phyloP scores from a whole-genome alignment of 164 flowering plant genomes.

The Nymphaea thermarum region DNA sequence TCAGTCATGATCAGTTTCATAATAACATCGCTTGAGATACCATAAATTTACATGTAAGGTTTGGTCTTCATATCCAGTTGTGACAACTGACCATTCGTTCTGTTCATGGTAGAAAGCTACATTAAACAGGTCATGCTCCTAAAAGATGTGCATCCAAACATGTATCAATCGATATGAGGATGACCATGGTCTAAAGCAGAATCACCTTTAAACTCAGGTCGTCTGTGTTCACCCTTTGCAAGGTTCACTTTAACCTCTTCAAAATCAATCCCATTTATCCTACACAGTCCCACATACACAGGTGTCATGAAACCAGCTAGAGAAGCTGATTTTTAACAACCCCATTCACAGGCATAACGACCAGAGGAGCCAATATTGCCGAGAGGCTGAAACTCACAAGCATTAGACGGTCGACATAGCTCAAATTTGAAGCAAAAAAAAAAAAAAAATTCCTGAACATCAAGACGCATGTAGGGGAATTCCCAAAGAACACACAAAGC shows the following conservation, averaged over 20 bases:
- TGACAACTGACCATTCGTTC: no score
- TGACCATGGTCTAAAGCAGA: neutral
- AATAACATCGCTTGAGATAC: no score
- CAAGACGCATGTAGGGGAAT: no score
- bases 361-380: neutral
- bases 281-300: conserved; percentile 6
- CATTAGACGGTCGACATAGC: neutral
- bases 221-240: conserved; percentile 33
- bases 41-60: no score
- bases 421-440: neutral
- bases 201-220: conserved; percentile 57
- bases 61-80: no score
- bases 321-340: neutral
- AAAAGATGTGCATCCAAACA: no score
- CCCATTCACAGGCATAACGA: neutral
- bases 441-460: no score
- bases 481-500: neutral
- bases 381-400: neutral
- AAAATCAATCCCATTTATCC: conserved; percentile 62
- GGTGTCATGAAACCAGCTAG: neutral
- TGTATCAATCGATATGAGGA: no score
- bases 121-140: no score
- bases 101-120: no score
- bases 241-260: conserved; percentile 59
- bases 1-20: no score